These are phyloP conservation scores for Metarhizium rileyi DNA, from an alignment of 2,329 filamentous ascomycete genomes.

Conservation along the genomic window DNA sequence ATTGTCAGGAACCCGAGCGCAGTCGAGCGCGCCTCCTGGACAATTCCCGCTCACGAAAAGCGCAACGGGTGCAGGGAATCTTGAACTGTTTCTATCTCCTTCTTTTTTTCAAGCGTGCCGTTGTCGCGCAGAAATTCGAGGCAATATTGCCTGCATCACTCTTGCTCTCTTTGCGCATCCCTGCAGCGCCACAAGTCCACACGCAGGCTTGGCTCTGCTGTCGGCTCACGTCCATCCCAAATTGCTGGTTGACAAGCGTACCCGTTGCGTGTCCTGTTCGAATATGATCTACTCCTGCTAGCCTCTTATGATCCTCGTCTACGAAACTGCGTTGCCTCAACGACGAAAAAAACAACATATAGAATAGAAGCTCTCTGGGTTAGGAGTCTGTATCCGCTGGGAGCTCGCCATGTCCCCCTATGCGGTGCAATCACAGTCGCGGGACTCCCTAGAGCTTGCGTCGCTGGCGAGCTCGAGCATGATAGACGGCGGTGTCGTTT, in stretches of 20 bases:
- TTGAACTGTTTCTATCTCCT: neutral
- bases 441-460: conserved; percentile 93
- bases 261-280: conserved; percentile 4
- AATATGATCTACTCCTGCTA: conserved; percentile 18
- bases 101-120: neutral
- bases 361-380: neutral
- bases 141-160: neutral
- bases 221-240: neutral
- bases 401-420: conserved; percentile 30
- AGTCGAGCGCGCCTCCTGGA: neutral
- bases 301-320: neutral
- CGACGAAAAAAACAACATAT: neutral
- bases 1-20: neutral
- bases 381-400: neutral
- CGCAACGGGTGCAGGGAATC: neutral
- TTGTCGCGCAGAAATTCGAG: neutral
- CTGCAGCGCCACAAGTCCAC: neutral
- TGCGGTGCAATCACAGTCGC: conserved; percentile 38
- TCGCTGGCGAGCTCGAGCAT: conserved; percentile 79
- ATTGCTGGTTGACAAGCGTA: neutral
- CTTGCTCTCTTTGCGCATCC: neutral
- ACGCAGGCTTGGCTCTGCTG: neutral
- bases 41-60: neutral
- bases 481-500: conserved; percentile 41
- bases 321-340: neutral